phyloP scores from a whole-genome alignment of 208 protist species.

The Blechomonas ayalai region DNA sequence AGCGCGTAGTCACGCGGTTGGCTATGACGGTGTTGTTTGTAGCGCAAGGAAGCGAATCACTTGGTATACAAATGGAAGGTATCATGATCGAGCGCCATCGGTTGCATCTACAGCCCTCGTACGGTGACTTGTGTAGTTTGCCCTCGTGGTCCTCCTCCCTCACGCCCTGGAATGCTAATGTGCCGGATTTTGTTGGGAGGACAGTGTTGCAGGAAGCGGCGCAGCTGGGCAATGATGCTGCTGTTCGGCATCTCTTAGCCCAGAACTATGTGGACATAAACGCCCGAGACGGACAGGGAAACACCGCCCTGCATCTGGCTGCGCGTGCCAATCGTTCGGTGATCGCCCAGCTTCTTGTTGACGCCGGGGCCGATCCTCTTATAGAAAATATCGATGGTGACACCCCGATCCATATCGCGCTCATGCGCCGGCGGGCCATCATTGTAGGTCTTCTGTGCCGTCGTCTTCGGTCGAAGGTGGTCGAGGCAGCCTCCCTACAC shows the following conservation, averaged over 20 bases:
- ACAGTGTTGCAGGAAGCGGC: constrained; percentile 70
- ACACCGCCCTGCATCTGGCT: constrained; percentile 64
- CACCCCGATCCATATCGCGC: constrained; percentile 62
- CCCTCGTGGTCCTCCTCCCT: constrained; percentile 20
- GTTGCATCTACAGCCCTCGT: constrained; percentile 34
- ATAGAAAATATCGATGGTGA: constrained; percentile 19
- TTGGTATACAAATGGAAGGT: constrained; percentile 27
- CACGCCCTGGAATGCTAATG: constrained; percentile 70
- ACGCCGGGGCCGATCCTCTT: constrained; percentile 26
- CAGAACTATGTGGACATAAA: constrained; percentile 54
- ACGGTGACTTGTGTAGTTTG: constrained; percentile 4
- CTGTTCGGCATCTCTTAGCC: constrained; percentile 41
- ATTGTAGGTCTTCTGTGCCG: constrained; percentile 50
- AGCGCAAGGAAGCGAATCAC: constrained; percentile 24
- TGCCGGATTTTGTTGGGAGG: constrained; percentile 60
- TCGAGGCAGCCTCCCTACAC: constrained; percentile 7
- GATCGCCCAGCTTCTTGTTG: constrained; percentile 35
- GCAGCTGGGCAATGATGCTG: constrained; percentile 39
- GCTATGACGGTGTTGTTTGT: constrained; percentile 62
- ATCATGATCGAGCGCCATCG: constrained; percentile 55
- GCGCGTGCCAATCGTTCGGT: constrained; percentile 25
- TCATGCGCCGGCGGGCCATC: constrained; percentile 28
- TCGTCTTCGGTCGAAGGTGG: constrained; percentile 22
- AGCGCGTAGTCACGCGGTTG: constrained; percentile 3
- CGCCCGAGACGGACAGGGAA: constrained; percentile 27